phyloP scores from a whole-genome alignment of 371 early-diverging fungal species.

The Funneliformis caledonium region DNA sequence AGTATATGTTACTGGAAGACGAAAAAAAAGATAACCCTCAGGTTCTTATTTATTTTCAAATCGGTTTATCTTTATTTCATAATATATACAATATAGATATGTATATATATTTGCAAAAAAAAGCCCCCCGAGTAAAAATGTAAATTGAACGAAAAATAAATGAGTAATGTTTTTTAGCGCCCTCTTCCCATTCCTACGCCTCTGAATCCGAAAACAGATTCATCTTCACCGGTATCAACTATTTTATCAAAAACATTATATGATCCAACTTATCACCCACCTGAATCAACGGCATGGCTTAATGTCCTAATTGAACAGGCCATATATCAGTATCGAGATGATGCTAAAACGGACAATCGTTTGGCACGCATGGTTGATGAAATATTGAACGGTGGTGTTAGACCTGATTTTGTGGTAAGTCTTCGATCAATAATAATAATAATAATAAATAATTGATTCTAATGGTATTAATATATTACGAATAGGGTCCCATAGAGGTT shows the following conservation, averaged over 20 bases:
- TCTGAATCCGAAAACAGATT: slow-evolving; percentile 47
- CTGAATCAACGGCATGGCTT: slow-evolving; percentile 92
- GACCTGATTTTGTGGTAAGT: slow-evolving; percentile 80
- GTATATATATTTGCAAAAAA: not conserved
- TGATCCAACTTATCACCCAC: slow-evolving; percentile 63
- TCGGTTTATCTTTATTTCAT: too few species aligned
- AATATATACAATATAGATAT: too few species aligned
- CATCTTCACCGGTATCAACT: slow-evolving; percentile 44
- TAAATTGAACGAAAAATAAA: not conserved
- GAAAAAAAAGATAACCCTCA: slow-evolving; percentile 45
- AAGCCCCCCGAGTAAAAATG: not conserved
- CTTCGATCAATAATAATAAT: slow-evolving; percentile 3
- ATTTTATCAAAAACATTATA: slow-evolving; percentile 69
- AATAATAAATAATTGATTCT: not conserved
- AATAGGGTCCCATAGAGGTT: slow-evolving; percentile 80
- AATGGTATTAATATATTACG: slow-evolving; percentile 3
- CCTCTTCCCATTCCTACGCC: slow-evolving; percentile 16
- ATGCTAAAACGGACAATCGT: slow-evolving; percentile 75
- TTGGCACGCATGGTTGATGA: slow-evolving; percentile 77
- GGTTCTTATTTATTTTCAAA: not conserved
- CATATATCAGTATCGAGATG: slow-evolving; percentile 81
- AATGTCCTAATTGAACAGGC: slow-evolving; percentile 89
- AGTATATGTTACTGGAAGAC: slow-evolving; percentile 68
- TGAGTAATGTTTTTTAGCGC: slow-evolving; percentile 24
- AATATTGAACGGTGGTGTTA: slow-evolving; percentile 77